Percentiles rank a stretch among this genome's conserved stretches.
These are phyloP conservation scores for Crithidia bombi DNA, from an alignment of 208 protist species.

Conservation along the genomic window DNA sequence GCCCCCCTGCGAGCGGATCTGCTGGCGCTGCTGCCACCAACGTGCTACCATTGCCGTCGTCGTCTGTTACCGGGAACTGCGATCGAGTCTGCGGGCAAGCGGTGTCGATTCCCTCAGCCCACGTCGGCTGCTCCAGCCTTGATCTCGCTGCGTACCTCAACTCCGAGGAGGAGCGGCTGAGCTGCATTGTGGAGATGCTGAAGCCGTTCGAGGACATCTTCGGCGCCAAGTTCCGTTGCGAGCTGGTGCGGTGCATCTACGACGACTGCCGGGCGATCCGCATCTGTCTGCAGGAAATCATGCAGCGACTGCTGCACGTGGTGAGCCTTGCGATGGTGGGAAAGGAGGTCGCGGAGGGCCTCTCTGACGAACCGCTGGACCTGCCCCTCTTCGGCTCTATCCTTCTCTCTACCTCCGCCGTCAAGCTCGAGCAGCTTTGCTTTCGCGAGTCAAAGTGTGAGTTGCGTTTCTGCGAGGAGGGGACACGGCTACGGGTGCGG, in stretches of 20 bases:
- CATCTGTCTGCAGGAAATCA: slow-evolving; percentile 24
- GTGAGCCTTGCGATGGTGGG: slow-evolving; percentile 37
- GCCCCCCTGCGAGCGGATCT: neutral
- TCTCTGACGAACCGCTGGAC: slow-evolving; percentile 40
- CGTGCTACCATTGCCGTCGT: neutral
- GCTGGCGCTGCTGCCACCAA: neutral
- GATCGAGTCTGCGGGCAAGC: neutral
- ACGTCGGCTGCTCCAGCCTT: slow-evolving; percentile 27
- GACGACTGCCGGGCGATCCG: slow-evolving; percentile 44
- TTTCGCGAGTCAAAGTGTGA: slow-evolving; percentile 52
- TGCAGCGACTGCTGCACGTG: slow-evolving; percentile 45
- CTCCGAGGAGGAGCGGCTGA: slow-evolving; percentile 44
- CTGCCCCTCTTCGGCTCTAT: slow-evolving; percentile 52
- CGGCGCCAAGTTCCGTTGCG: slow-evolving; percentile 37
- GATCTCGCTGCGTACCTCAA: slow-evolving; percentile 48
- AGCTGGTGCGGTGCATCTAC: slow-evolving; percentile 51
- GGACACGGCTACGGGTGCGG: slow-evolving; percentile 39
- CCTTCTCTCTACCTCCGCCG: slow-evolving; percentile 49
- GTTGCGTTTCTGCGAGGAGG: slow-evolving; percentile 41
- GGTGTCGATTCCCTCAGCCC: slow-evolving; percentile 9
- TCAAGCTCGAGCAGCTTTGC: slow-evolving; percentile 37
- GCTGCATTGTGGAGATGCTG: slow-evolving; percentile 37
- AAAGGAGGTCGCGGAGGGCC: slow-evolving; percentile 29
- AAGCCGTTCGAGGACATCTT: slow-evolving; percentile 55
- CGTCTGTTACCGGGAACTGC: neutral